Percentiles rank a stretch among this genome's conserved stretches.
Conservation (phyloP, 129 eudicot species). For the Daucus carota region DH1_v3.0 NC_030381.2:1146001-1146500, state of each 20-base stretch:
- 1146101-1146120: conserved; percentile 48
- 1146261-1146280: conserved; percentile 53
- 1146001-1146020: not conserved
- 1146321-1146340: not conserved
- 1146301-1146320: conserved; percentile 39
- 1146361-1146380: not conserved
- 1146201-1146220: not conserved
- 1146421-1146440: not conserved
- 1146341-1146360: not conserved
- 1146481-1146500: not conserved
- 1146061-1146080: conserved; percentile 44
- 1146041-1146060: conserved; percentile 78
- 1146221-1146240: not conserved
- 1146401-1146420: not conserved
- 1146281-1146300: conserved; percentile 51
- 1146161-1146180: conserved; percentile 76
- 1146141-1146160: conserved; percentile 92
- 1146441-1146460: not conserved
- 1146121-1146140: conserved; percentile 77
- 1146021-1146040: not conserved
- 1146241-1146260: not conserved
- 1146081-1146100: conserved; percentile 80
- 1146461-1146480: not conserved
- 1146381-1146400: not conserved
- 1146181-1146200: not conserved